phyloP scores from a whole-genome alignment of 2,329 filamentous ascomycete species.

The Botryosphaeria dothidea region DNA sequence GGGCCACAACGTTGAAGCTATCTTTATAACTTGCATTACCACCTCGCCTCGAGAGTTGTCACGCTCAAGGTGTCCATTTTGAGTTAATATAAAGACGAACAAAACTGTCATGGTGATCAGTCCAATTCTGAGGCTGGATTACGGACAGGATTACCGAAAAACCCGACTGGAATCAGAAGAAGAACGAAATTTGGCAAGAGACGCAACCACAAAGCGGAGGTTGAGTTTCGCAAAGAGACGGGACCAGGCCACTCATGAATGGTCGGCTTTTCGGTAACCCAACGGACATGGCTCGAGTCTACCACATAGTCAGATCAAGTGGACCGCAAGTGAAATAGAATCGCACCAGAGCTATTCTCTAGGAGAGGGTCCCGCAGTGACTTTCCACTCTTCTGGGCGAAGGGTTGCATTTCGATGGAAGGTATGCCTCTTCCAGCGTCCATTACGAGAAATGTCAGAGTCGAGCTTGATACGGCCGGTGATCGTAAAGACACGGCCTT shows the following conservation, averaged over 20 bases:
- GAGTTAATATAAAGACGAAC: background rate
- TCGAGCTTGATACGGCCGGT: no score
- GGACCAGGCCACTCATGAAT: no score
- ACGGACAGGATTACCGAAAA: background rate
- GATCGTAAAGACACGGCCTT: no score
- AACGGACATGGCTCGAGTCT: no score
- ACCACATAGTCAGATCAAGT: no score
- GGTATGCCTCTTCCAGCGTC: no score
- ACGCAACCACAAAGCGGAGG: background rate
- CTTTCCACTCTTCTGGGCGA: no score
- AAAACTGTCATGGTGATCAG: background rate
- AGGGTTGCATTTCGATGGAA: no score
- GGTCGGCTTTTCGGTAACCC: background rate
- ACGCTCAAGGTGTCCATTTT: background rate
- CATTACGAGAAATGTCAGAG: no score
- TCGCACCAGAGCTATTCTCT: no score
- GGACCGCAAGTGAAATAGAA: no score
- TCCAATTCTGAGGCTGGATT: background rate
- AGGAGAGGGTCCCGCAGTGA: no score
- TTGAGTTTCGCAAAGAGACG: background rate
- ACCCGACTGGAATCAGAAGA: background rate
- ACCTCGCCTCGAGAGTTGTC: background rate
- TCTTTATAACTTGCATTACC: background rate
- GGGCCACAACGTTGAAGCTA: conserved; percentile 10
- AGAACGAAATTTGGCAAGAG: background rate